phyloP scores from a whole-genome alignment of 2,329 filamentous ascomycete genomes.

The Ceratocystis harringtonii region DNA sequence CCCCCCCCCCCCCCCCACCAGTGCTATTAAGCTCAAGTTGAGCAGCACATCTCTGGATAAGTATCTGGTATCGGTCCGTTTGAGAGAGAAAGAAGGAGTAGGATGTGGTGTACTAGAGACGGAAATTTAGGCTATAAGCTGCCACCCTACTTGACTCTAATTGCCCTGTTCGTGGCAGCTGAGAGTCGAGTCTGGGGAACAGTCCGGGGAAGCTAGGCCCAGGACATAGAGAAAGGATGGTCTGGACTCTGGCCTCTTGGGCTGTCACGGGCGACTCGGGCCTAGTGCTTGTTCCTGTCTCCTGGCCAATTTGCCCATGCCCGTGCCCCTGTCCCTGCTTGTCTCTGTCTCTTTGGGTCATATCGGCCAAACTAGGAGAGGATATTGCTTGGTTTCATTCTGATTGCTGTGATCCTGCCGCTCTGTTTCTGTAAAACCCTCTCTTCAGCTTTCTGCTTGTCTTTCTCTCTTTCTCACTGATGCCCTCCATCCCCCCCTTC shows the following conservation, averaged over 20 bases:
- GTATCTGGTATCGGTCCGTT: slow-evolving; percentile 6
- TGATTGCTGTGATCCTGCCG: no score
- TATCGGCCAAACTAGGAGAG: not conserved
- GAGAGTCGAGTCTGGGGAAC: slow-evolving; percentile 1
- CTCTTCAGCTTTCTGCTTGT: not conserved
- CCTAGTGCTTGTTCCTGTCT: not conserved
- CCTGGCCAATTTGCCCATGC: no score
- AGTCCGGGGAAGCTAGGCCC: slow-evolving; percentile 1
- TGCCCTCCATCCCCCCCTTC: not conserved
- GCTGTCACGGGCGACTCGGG: not conserved
- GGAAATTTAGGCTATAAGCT: not conserved
- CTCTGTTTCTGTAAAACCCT: not conserved
- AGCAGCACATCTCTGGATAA: not conserved
- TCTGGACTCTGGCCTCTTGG: not conserved
- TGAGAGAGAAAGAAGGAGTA: not conserved
- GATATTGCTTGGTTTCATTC: no score
- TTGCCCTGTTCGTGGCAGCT: not conserved
- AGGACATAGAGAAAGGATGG: not conserved
- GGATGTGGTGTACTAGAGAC: not conserved
- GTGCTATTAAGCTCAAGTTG: not conserved
- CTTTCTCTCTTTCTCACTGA: not conserved
- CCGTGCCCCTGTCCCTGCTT: not conserved
- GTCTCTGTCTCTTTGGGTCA: not conserved
- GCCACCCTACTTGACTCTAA: not conserved
- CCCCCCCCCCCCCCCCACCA: not conserved